Evolutionary conservation across 2,329 filamentous ascomycete genomes (phyloP), one percentile per base, ranked within the genome.

Genomic region (Pseudogymnoascus sp.): DNA sequence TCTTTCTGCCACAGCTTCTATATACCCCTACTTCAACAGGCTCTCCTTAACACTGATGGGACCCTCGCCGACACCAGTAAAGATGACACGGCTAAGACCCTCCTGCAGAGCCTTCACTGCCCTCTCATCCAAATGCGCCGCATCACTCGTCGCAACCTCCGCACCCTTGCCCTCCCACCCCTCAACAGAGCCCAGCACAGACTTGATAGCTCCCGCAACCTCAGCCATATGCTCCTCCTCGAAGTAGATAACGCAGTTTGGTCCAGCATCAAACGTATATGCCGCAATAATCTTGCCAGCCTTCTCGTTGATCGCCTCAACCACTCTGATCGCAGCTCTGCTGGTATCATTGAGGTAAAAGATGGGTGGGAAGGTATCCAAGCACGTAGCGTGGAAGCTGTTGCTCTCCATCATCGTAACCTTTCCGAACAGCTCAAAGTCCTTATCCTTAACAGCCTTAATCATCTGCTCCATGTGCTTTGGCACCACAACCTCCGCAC

Each of bases 261-360:
- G 95, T 61, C 95, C 95, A 0, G 95, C 95, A 73, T 99, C 95
- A 72, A 97, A 99, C 0, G 95, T 99, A 76, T 99, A 99, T 3
- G 95, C 95, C 3, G 91, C 92, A 16, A 97, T 83, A 0, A 84
- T 87, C 78, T 86, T 88, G 62, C 91, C 92, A 4, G 89, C 91
- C 23, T 83, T 82, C 62, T 82, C 82, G 73, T 99, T 99, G 78
- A 97, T 90, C 69, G 87, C 84, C 79, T 99, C 92, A 31, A 97
- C 93, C 14, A 91, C 87, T 61, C 91, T 84, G 65, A 99, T 91
- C 5, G 93, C 92, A 1, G 93, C 91, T 38, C 89, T 82, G 18
- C 89, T 93, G 14, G 93, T 88, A 74, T 99, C 95, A 78, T 97
- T 99, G 82, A 99, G 88, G 81, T 99, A 99, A 78, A 96, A 97